Evolutionary conservation across 2,329 filamentous ascomycete genomes (phyloP).

Genomic region (Monosporascus ibericus): DNA sequence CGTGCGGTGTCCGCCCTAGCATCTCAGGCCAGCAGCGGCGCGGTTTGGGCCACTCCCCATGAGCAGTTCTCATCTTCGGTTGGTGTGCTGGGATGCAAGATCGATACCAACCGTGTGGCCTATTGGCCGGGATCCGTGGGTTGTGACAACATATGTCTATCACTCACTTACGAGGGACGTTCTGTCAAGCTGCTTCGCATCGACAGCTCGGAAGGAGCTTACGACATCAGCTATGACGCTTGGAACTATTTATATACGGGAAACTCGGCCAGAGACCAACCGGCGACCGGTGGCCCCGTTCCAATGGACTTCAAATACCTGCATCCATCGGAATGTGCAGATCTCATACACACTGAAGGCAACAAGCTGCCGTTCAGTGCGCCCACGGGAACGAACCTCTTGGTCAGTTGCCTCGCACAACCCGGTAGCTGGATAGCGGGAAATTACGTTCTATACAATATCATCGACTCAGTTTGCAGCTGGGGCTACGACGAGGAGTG

Average conservation of each 20-base stretch:
- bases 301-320: conserved; percentile 45
- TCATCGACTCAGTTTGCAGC: conserved; percentile 43
- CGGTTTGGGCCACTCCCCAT: conserved; percentile 45
- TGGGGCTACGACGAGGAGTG: conserved; percentile 47
- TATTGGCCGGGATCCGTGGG: conserved; percentile 50
- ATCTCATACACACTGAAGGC: conserved; percentile 42
- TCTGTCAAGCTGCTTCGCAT: conserved; percentile 52
- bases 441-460: conserved; percentile 49
- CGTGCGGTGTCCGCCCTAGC: not conserved
- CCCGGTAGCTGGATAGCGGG: conserved; percentile 43
- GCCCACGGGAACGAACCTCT: conserved; percentile 51
- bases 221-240: conserved; percentile 55
- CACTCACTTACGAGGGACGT: conserved; percentile 42
- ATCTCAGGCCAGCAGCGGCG: conserved; percentile 10
- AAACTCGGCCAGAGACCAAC: conserved; percentile 37
- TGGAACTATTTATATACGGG: conserved; percentile 54
- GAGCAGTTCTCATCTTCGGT: conserved; percentile 50
- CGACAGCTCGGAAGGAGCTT: conserved; percentile 48
- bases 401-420: conserved; percentile 39
- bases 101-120: conserved; percentile 54
- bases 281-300: conserved; percentile 43
- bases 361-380: conserved; percentile 49
- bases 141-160: conserved; percentile 53
- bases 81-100: conserved; percentile 54
- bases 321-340: conserved; percentile 39